Evolutionary conservation across 2,329 filamentous ascomycete genomes (phyloP).

Genomic region (Moelleriella libera): DNA sequence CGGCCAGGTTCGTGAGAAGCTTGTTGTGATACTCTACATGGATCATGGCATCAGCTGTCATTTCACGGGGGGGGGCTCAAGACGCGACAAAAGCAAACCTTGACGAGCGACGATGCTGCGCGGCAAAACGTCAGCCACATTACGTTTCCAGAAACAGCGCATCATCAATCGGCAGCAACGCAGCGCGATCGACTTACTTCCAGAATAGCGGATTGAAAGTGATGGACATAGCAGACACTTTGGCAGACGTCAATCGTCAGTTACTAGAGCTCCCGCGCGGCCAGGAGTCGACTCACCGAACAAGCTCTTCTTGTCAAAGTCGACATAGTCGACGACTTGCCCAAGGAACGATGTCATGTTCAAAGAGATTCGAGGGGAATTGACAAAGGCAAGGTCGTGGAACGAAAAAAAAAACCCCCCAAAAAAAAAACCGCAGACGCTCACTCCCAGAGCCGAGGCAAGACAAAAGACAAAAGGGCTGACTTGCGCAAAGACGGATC

Average conservation of each 20-base stretch:
- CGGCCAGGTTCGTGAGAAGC: slow-evolving; percentile 74
- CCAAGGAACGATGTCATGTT: slow-evolving; percentile 25
- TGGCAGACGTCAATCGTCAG: not conserved
- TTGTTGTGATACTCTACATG: slow-evolving; percentile 77
- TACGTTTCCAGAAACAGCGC: not conserved
- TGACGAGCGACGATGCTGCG: slow-evolving; percentile 66
- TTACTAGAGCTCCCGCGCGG: not conserved
- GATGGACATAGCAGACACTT: slow-evolving; percentile 71
- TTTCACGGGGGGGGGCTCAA: slow-evolving; percentile 1
- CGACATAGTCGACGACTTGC: slow-evolving; percentile 47
- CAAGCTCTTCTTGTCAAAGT: slow-evolving; percentile 53
- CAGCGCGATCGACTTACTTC: slow-evolving; percentile 56
- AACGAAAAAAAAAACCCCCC: too few species aligned
- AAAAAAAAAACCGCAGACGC: too few species aligned
- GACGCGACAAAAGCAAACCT: slow-evolving; percentile 32
- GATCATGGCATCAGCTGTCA: slow-evolving; percentile 6
- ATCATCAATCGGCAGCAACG: too few species aligned
- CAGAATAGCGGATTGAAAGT: slow-evolving; percentile 97
- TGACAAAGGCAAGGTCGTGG: too few species aligned
- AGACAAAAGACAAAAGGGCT: too few species aligned
- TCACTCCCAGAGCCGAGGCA: too few species aligned
- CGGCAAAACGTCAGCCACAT: not conserved
- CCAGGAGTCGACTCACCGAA: slow-evolving; percentile 34
- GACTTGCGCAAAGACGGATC: too few species aligned
- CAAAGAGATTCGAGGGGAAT: not conserved